Evolutionary conservation across 345 rosid species (phyloP).

Genomic region (Gossypium arboreum): DNA sequence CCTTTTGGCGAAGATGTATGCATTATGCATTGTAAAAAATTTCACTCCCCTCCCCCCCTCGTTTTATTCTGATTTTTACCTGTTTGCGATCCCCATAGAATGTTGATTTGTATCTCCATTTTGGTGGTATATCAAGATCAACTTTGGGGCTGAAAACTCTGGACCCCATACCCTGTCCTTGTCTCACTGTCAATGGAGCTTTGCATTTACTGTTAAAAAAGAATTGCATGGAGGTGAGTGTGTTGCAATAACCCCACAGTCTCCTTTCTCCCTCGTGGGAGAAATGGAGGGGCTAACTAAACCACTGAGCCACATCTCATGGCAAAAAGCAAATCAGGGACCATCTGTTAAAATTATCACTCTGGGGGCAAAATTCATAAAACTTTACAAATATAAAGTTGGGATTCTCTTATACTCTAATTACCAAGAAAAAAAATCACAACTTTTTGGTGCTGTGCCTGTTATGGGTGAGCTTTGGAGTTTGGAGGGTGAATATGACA

Average conservation of each 20-base stretch:
- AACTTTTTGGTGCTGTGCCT: no score
- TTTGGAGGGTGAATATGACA: neutral
- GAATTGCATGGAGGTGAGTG: constrained; percentile 18
- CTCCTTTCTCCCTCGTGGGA: constrained; percentile 13
- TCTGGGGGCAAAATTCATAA: neutral
- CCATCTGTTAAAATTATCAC: neutral
- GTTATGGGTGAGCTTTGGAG: neutral
- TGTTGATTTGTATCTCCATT: constrained; percentile 6
- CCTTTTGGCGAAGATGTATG: neutral
- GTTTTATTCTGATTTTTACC: neutral
- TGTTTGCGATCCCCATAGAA: neutral
- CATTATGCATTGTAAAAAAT: neutral
- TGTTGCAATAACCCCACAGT: constrained; percentile 22
- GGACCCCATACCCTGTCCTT: constrained; percentile 6
- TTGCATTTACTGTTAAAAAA: constrained; percentile 11
- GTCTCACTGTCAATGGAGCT: neutral
- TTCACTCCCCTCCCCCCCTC: neutral
- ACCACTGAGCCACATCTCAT: neutral
- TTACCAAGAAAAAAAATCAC: no score
- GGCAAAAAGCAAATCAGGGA: neutral
- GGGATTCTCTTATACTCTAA: neutral
- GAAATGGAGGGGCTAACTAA: neutral
- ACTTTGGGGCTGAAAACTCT: constrained; percentile 20
- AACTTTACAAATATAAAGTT: neutral
- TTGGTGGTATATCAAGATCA: constrained; percentile 37